Evolutionary conservation across 108 stramenopile species (phyloP).

Genomic region (Halocafeteria seosinensis): DNA sequence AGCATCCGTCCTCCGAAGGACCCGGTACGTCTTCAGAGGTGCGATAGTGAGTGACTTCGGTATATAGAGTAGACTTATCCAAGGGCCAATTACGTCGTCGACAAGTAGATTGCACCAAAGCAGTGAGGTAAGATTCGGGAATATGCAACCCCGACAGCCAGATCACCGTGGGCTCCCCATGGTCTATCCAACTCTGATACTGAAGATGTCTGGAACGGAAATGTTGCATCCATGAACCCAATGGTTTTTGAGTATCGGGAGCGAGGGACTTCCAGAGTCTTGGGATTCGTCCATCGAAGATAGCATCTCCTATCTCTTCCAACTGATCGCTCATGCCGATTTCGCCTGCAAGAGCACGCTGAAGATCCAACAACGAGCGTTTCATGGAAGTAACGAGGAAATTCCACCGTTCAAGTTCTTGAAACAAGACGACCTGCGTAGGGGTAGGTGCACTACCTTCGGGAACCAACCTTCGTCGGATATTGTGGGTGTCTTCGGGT

Average conservation of each 20-base stretch:
- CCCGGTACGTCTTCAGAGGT: conserved; percentile 8
- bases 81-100: conserved; percentile 39
- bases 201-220: conserved; percentile 29
- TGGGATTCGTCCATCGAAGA: conserved; percentile 48
- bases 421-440: conserved; percentile 45
- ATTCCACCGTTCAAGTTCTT: conserved; percentile 57
- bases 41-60: conserved; percentile 28
- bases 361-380: conserved; percentile 24
- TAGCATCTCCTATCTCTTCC: conserved; percentile 33
- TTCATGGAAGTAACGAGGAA: conserved; percentile 34
- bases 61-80: conserved; percentile 49
- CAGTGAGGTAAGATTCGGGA: conserved; percentile 50
- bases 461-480: conserved; percentile 3
- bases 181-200: conserved; percentile 34
- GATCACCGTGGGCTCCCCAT: conserved; percentile 41
- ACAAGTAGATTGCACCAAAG: conserved; percentile 49
- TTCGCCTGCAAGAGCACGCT: conserved; percentile 39
- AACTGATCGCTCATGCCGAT: conserved; percentile 52
- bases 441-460: conserved; percentile 15
- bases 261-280: conserved; percentile 28
- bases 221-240: conserved; percentile 49
- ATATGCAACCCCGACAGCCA: conserved; percentile 51
- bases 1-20: conserved; percentile 36
- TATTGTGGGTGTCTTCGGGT: conserved; percentile 9
- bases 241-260: conserved; percentile 43